Evolutionary conservation across 768 basidiomycete genomes (phyloP), one percentile per base, ranked within the genome.

Genomic region (Serendipita sp.): DNA sequence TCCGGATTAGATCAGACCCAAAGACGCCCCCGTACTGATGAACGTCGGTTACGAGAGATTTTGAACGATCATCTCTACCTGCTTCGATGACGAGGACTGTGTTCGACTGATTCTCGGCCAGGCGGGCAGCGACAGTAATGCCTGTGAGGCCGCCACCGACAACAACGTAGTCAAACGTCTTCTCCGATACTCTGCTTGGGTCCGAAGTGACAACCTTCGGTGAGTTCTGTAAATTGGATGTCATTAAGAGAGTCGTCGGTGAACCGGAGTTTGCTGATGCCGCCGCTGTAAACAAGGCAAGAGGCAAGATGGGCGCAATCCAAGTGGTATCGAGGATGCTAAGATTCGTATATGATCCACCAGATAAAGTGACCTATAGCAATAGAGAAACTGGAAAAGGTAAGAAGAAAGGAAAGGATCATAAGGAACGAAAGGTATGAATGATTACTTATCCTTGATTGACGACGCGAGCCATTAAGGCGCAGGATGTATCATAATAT

Each of bases 1-100:
- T 66, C 79, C 79, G 81, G 70, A 78, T 78, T 46, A 82, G 69
- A 3, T 75, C 72, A 15, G 75, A 73, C 3, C 72, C 74, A 66
- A 79, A 77, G 18, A 77, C 77, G 35, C 73, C 69, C 4, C 75
- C 72, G 67, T 78, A 81, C 34, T 72, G 68, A 66, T 80, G 77
- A 18, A 81, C 74, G 64, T 81, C 78, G 64, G 76, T 79, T 1
- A 82, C 75, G 13, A 73, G 70, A 1, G 77, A 63, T 13, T 68
- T 67, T 16, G 63, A 16, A 3, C 58, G 64, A 28, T 69, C 62
- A 5, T 64, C 66, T 11, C 58, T 67, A 3, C 72, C 71, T 1
- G 72, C 70, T 66, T 72, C 71, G 35, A 71, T 69, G 28, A 73
- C 67, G 35, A 71, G 67, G 16, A 71, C 68, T 1, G 68, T 65